Percentiles rank a stretch among this genome's conserved stretches.
phyloP scores from a whole-genome alignment of 441 rosid species.

The Heliophila coronopifolia region DNA sequence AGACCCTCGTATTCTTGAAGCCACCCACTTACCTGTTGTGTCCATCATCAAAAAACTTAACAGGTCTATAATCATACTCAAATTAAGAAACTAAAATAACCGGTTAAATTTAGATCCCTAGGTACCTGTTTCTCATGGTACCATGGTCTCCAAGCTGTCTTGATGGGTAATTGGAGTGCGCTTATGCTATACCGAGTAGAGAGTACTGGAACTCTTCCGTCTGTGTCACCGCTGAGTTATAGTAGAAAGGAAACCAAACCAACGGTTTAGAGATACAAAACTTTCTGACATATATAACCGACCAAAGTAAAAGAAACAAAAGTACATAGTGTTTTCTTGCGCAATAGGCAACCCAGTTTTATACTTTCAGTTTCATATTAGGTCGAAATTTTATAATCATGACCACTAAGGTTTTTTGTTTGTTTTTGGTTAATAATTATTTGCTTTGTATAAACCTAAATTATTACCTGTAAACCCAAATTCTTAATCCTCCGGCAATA shows the following conservation, averaged over 20 bases:
- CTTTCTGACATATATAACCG: too few species aligned
- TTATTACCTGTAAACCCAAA: constrained; percentile 77
- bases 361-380: too few species aligned
- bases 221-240: constrained; percentile 66
- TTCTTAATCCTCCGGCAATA: constrained; percentile 50
- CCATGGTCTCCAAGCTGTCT: constrained; percentile 78
- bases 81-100: too few species aligned
- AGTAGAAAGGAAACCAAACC: too few species aligned
- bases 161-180: constrained; percentile 46
- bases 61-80: too few species aligned
- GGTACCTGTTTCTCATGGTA: constrained; percentile 62
- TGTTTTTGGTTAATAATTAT: too few species aligned
- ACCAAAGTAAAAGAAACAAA: neutral
- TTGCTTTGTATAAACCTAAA: too few species aligned
- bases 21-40: constrained; percentile 69
- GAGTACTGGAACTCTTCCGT: constrained; percentile 78
- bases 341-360: neutral
- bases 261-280: too few species aligned
- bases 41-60: too few species aligned
- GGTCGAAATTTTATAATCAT: too few species aligned
- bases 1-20: constrained; percentile 74
- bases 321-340: neutral
- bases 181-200: constrained; percentile 61
- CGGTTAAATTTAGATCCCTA: too few species aligned
- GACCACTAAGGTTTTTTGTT: too few species aligned